Evolutionary conservation across 1,284 basidiomycete genomes (phyloP), one percentile per base, ranked within the genome.

Genomic region (Rhodotorula sp.): DNA sequence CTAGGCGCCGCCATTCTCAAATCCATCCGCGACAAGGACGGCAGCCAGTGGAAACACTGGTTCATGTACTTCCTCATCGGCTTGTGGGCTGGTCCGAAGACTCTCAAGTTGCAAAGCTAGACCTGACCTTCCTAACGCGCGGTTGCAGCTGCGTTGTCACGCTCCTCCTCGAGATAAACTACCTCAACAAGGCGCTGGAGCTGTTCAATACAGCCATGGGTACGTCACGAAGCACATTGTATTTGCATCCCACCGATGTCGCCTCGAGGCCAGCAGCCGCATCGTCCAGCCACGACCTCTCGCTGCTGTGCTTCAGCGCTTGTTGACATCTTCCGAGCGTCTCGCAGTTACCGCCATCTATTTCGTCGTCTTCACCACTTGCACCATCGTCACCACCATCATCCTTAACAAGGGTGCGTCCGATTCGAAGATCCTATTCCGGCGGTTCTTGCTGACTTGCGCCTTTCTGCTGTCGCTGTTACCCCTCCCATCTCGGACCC

Each of bases 141-240:
- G 7, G 5, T 97, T 97, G 90, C 97, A 62, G 50, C 53, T 49
- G 53, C 60, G 84, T 89, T 59, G 83, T 92, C 56, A 98, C 96
- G 1, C 57, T 81, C 88, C 89, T 95, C 64, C 89, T 90, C 71
- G 93, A 97, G 82, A 92, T 98, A 80, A 96, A 92, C 83, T 98
- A 94, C 83, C 86, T 98, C 75, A 99, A 98, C 84, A 91, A 95
- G 79, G 96, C 96, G 27, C 88, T 99, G 71, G 96, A 95, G 77
- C 84, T 97, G 56, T 98, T 95, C 86, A 97, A 97, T 82, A 80
- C 83, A 85, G 91, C 91, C 66, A 93, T 93, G 91, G 91, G 57
- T 21, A 46, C 60, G 34, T 34, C 34, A 3, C 3, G 5, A 34
- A 34, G 34, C 34, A 34, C 34, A 34, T 34, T 34, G 34, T 34